Conservation (phyloP, 2,329 filamentous ascomycete species). For the Tothia fuscella region DNA sequence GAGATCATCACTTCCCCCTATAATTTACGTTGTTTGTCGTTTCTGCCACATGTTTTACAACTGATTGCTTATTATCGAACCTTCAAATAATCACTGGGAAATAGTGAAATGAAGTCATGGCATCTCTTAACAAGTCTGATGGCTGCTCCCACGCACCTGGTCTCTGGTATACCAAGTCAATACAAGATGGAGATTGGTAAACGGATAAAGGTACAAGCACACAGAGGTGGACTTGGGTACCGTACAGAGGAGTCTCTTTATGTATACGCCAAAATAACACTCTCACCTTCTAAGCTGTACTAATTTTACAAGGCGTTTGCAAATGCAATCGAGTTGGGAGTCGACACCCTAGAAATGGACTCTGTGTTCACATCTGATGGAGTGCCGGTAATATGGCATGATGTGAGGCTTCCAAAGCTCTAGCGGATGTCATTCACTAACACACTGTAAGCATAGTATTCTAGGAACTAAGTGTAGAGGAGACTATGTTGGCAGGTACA, state of each 20-base stretch:
- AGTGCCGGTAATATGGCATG: slow-evolving; percentile 18
- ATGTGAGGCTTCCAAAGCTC: not conserved
- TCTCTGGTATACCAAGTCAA: too few species aligned
- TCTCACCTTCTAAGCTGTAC: not conserved
- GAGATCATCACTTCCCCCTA: too few species aligned
- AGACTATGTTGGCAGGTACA: slow-evolving; percentile 14
- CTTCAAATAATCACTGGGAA: too few species aligned
- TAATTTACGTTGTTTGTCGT: too few species aligned
- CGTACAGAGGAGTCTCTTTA: slow-evolving; percentile 14
- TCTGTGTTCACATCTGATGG: slow-evolving; percentile 18
- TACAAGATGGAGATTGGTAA: too few species aligned
- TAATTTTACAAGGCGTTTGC: slow-evolving; percentile 13
- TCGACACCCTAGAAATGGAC: slow-evolving; percentile 17
- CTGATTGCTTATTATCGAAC: too few species aligned
- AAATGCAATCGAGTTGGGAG: slow-evolving; percentile 16
- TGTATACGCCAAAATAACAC: slow-evolving; percentile 7
- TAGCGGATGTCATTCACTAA: not conserved
- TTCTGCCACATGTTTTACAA: too few species aligned
- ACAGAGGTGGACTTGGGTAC: slow-evolving; percentile 16
- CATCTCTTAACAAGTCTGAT: too few species aligned
- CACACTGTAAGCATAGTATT: slow-evolving; percentile 13
- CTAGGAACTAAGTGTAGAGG: slow-evolving; percentile 15
- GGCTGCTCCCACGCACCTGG: too few species aligned
- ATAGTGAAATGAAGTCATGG: too few species aligned
- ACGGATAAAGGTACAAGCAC: too few species aligned